Evolutionary conservation across 2,329 filamentous ascomycete species (phyloP).

Genomic region (Camillea tinctor): DNA sequence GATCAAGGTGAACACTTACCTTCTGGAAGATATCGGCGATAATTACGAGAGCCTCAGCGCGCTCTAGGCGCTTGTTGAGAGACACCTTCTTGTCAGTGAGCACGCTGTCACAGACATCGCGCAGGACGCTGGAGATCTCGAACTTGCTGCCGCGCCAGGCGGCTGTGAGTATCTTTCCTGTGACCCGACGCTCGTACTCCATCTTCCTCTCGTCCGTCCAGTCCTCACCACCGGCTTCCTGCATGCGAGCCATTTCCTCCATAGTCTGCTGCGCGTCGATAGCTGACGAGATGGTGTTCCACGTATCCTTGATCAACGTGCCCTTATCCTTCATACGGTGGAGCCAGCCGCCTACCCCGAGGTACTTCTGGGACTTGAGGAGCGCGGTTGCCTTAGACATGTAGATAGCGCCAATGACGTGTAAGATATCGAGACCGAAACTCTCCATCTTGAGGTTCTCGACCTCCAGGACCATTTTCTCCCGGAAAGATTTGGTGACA

Average conservation of each 20-base stretch:
- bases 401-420: constrained; percentile 92
- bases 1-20: constrained; percentile 50
- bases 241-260: constrained; percentile 97
- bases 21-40: constrained; percentile 87
- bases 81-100: constrained; percentile 77
- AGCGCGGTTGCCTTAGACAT: constrained; percentile 82
- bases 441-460: constrained; percentile 99
- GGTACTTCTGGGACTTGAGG: constrained; percentile 93
- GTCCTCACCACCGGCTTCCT: constrained; percentile 91
- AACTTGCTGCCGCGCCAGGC: constrained; percentile 97
- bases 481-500: constrained; percentile 85
- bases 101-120: constrained; percentile 90
- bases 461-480: constrained; percentile 91
- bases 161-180: constrained; percentile 95
- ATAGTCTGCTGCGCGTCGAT: constrained; percentile 98
- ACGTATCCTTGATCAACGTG: constrained; percentile 94
- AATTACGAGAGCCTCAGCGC: constrained; percentile 84
- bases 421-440: constrained; percentile 92
- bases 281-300: constrained; percentile 94
- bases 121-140: constrained; percentile 93
- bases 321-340: constrained; percentile 94
- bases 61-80: constrained; percentile 81
- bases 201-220: constrained; percentile 98
- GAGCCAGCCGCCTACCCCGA: constrained; percentile 95
- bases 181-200: constrained; percentile 93